Conservation (phyloP, 345 rosid species). For the Heritiera fomes region DNA sequence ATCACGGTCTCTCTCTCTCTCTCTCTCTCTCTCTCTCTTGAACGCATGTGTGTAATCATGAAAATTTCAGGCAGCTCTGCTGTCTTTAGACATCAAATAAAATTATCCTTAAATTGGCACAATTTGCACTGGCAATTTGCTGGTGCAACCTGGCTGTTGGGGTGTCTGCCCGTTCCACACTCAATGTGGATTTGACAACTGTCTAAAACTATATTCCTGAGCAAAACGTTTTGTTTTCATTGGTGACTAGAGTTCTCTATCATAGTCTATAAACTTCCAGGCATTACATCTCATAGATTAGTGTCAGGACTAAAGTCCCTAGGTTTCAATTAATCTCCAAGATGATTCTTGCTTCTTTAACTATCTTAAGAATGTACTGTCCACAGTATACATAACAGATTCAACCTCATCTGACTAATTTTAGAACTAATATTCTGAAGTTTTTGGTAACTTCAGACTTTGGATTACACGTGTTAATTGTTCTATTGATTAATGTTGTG, state of each 20-base stretch:
- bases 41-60: not conserved
- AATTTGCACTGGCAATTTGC: not conserved
- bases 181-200: not conserved
- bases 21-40: conserved; percentile 9
- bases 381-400: not conserved
- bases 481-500: not conserved
- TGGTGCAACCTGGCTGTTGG: not conserved
- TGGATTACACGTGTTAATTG: not conserved
- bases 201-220: not conserved
- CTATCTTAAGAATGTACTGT: not conserved
- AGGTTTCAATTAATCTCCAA: not conserved
- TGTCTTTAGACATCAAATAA: not conserved
- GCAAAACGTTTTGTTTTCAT: not conserved
- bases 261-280: not conserved
- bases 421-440: not conserved
- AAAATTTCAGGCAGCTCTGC: not conserved
- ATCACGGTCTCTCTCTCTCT: conserved; percentile 49
- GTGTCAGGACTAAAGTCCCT: not conserved
- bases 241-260: not conserved
- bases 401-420: not conserved
- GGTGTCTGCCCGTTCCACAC: not conserved
- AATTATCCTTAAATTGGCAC: not conserved
- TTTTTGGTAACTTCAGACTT: not conserved
- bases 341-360: not conserved
- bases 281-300: not conserved